These are phyloP conservation scores for Ceratocystis papillata DNA, from an alignment of 2,329 filamentous ascomycete species.

Conservation along the genomic window DNA sequence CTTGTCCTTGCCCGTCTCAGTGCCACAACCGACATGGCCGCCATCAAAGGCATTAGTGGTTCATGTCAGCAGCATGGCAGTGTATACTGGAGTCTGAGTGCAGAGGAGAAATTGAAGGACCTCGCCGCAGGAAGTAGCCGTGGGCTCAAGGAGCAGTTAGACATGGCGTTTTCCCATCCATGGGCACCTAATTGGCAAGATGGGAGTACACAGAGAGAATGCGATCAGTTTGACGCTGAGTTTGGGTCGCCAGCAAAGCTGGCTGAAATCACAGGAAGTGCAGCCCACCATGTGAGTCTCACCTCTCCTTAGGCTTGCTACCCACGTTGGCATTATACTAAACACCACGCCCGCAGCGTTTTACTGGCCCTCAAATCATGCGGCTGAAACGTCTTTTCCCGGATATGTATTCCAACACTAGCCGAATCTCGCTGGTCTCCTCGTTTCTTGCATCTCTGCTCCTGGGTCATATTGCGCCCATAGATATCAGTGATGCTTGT, in stretches of 20 bases:
- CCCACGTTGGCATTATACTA: neutral
- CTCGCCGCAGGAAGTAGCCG: conserved; percentile 46
- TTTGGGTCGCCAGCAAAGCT: conserved; percentile 58
- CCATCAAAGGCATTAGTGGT: conserved; percentile 72
- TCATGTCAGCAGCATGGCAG: conserved; percentile 97
- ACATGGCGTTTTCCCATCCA: conserved; percentile 64
- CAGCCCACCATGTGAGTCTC: conserved; percentile 74
- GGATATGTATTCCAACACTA: conserved; percentile 66
- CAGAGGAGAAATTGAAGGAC: conserved; percentile 50
- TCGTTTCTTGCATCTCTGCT: conserved; percentile 90
- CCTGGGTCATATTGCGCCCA: conserved; percentile 71
- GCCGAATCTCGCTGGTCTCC: conserved; percentile 83
- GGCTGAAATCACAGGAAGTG: conserved; percentile 74
- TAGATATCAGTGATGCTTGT: conserved; percentile 89
- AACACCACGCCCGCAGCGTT: conserved; percentile 49
- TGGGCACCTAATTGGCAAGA: conserved; percentile 98
- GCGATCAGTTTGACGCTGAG: conserved; percentile 69
- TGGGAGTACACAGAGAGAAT: conserved; percentile 84
- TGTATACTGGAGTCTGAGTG: conserved; percentile 75
- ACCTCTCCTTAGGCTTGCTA: neutral
- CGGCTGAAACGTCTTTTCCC: conserved; percentile 72
- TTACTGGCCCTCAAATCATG: conserved; percentile 95
- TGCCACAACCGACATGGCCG: conserved; percentile 52
- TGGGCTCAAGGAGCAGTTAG: conserved; percentile 61
- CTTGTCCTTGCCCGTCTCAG: conserved; percentile 67